phyloP scores from a whole-genome alignment of 2,329 filamentous ascomycete genomes.

The Penicillium sp. region DNA sequence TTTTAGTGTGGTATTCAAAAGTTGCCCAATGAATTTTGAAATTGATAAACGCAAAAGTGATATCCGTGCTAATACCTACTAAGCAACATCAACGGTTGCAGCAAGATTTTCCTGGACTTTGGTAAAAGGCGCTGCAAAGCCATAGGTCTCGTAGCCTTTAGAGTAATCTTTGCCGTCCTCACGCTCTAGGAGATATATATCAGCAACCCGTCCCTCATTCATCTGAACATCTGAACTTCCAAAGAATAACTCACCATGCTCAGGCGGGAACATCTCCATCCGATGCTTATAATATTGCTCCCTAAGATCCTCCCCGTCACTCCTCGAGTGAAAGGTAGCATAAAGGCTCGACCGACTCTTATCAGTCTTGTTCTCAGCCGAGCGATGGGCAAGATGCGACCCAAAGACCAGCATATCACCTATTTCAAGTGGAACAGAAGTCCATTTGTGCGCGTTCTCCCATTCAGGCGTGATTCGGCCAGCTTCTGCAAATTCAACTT shows the following conservation, averaged over 20 bases:
- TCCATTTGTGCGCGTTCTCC: constrained; percentile 34
- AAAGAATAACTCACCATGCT: no score
- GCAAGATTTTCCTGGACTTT: background rate
- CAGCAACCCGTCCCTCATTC: background rate
- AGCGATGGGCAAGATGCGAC: constrained; percentile 34
- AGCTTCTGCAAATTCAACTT: constrained; percentile 31
- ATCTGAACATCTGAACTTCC: no score
- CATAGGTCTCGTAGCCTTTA: constrained; percentile 24
- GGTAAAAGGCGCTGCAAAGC: constrained; percentile 27
- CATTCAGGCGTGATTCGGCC: constrained; percentile 34
- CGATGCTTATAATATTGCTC: no score
- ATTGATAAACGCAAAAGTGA: background rate
- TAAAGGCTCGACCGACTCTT: no score
- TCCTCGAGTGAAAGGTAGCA: no score
- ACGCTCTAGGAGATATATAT: constrained; percentile 14
- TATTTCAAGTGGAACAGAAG: constrained; percentile 30
- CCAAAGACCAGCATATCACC: constrained; percentile 37
- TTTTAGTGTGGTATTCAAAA: background rate
- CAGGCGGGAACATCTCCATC: no score
- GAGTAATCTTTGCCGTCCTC: constrained; percentile 25
- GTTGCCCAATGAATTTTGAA: background rate
- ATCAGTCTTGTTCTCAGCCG: no score
- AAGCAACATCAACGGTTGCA: background rate
- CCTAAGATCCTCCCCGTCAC: no score
- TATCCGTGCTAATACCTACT: background rate